Evolutionary conservation across 2,329 filamentous ascomycete species (phyloP), one percentile per base, ranked within the genome.

Genomic region (Talaromyces sp.): DNA sequence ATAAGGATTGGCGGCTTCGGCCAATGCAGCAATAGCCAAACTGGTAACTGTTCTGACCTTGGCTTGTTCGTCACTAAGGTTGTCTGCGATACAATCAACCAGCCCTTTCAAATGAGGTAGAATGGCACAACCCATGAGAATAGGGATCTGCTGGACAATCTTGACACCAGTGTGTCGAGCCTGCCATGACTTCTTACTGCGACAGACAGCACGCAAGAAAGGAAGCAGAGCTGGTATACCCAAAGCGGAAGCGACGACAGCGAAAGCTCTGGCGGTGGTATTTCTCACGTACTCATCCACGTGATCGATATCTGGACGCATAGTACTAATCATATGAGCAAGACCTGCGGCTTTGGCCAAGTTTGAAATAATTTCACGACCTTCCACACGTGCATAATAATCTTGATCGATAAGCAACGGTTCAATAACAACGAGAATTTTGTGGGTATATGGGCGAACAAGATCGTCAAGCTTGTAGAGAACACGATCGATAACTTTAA

Each of bases 131-230:
- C 95, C 95, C 95, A 99, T 99, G 5, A 99, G 82, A 70, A 99
- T 99, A 24, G 95, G 94, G 72, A 99, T 98, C 76, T 99, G 95
- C 77, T 99, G 95, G 16, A 99, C 91, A 75, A 99, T 99, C 83
- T 99, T 99, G 69, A 99, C 95, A 81, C 95, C 95, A 2, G 95
- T 99, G 77, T 99, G 95, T 68, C 95, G 86, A 62, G 95, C 95
- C 76, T 98, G 93, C 95, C 95, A 99, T 64, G 95, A 98, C 80
- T 99, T 99, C 81, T 98, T 98, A 81, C 93, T 97, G 76, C 93
- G 89, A 76, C 95, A 99, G 19, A 99, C 95, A 66, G 96, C 95
- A 73, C 93, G 88, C 49, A 99, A 83, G 84, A 99, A 99, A 2
- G 95, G 95, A 31, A 99, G 86, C 56, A 99, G 87, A 10, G 95